Conservation (phyloP, 2,329 filamentous ascomycete species). For the Venturia aucupariae region DNA sequence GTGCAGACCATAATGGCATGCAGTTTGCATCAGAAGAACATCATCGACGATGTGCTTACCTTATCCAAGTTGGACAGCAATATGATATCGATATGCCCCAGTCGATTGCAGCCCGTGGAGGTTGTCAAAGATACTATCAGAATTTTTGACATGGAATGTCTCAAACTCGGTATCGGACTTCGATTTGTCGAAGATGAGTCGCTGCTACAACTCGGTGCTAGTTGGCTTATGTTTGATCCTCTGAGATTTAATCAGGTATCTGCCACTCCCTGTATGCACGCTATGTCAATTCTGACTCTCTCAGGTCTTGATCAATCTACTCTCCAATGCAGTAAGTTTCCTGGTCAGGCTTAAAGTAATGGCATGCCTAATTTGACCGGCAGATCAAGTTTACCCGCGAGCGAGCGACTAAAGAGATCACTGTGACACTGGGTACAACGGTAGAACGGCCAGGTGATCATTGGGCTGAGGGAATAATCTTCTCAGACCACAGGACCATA, state of each 20-base stretch:
- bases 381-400: neutral
- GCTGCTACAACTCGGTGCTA: neutral
- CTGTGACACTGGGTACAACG: neutral
- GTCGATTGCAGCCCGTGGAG: neutral
- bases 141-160: slow-evolving; percentile 12
- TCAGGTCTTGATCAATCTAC: slow-evolving; percentile 6
- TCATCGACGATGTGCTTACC: slow-evolving; percentile 22
- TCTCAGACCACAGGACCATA: neutral
- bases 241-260: slow-evolving; percentile 9
- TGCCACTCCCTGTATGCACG: neutral
- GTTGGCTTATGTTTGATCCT: slow-evolving; percentile 11
- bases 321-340: neutral
- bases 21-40: slow-evolving; percentile 38
- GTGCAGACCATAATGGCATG: slow-evolving; percentile 34
- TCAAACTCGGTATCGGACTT: slow-evolving; percentile 7
- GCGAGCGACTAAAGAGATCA: neutral
- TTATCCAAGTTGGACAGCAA: slow-evolving; percentile 13
- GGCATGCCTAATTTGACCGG: too few species aligned
- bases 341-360: too few species aligned
- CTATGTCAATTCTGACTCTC: neutral
- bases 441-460: neutral
- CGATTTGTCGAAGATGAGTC: slow-evolving; percentile 7
- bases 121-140: neutral
- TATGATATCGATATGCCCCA: slow-evolving; percentile 5
- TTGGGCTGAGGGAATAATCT: neutral